A percentile compares a stretch with the other conserved stretches of the same genome.
phyloP scores from a whole-genome alignment of 345 rosid species.

The Acer campestre region DNA sequence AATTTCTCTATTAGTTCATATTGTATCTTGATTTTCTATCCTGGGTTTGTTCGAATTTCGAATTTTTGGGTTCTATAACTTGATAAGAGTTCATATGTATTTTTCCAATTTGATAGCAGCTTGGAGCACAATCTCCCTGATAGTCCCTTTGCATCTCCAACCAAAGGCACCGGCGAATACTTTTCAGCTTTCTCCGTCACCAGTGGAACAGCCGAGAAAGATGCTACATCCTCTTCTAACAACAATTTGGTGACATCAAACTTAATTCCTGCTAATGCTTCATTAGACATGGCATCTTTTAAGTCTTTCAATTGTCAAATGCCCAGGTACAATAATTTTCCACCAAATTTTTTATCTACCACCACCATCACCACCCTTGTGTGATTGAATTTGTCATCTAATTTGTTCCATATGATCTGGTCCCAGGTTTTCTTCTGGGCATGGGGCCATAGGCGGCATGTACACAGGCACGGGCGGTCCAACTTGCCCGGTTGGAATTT shows the following conservation, averaged over 20 bases:
- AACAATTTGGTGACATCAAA: conserved; percentile 37
- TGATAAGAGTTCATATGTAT: neutral
- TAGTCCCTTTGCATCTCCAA: conserved; percentile 70
- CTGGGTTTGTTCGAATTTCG: too few relatives aligned
- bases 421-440: conserved; percentile 63
- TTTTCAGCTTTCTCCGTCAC: conserved; percentile 31
- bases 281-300: conserved; percentile 61
- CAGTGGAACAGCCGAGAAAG: conserved; percentile 29
- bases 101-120: conserved; percentile 30
- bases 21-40: too few relatives aligned
- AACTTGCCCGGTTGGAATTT: conserved; percentile 87
- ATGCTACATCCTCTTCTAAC: conserved; percentile 44
- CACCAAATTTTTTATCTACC: too few relatives aligned
- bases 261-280: conserved; percentile 36
- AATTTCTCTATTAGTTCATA: neutral
- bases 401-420: neutral
- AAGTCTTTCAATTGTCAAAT: conserved; percentile 77
- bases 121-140: conserved; percentile 76
- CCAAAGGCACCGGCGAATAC: conserved; percentile 34
- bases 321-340: conserved; percentile 49
- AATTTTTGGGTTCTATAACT: neutral
- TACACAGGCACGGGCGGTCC: conserved; percentile 75
- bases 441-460: conserved; percentile 68
- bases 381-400: neutral
- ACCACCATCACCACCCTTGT: neutral